A percentile compares a stretch with the other conserved stretches of the same genome.
Conservation (phyloP, 495 filamentous ascomycete genomes). For the Thozetella sp. region DNA sequence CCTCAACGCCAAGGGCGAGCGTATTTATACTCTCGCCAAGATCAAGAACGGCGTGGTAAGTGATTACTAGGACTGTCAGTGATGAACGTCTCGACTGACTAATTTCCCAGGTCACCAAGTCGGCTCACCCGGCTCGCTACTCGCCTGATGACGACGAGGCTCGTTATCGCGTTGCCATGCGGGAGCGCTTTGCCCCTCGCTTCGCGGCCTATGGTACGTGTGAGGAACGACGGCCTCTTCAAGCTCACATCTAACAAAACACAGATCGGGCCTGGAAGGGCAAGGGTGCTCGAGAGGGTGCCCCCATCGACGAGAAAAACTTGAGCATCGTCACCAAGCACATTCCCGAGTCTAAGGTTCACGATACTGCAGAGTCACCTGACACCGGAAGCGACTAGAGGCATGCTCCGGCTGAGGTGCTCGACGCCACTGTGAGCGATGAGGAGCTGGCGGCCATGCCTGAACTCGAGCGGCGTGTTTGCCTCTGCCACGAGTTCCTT, state of each 20-base stretch:
- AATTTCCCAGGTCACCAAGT: constrained; percentile 75
- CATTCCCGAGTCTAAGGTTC: not conserved
- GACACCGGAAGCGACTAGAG: not conserved
- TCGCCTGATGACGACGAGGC: constrained; percentile 98
- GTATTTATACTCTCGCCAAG: not conserved
- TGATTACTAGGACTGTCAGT: not conserved
- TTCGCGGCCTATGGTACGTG: constrained; percentile 80
- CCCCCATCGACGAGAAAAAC: not conserved
- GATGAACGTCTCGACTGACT: too few species aligned
- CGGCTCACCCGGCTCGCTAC: constrained; percentile 94
- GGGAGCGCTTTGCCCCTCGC: constrained; percentile 86
- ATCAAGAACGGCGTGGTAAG: not conserved
- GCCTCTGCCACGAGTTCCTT: not conserved
- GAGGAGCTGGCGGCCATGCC: not conserved
- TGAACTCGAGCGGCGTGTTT: not conserved
- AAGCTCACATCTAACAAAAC: not conserved
- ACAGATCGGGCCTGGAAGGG: not conserved
- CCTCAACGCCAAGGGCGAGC: not conserved
- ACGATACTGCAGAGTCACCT: too few species aligned
- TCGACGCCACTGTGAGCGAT: not conserved
- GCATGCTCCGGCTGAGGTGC: not conserved
- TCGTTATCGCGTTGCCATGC: constrained; percentile 87
- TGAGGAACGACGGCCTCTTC: not conserved
- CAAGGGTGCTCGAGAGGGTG: constrained; percentile 18
- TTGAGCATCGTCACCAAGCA: not conserved